Percentiles rank a stretch among this genome's conserved stretches.
phyloP scores from a whole-genome alignment of 176 grass and related monocot species.

The Alloteropsis semialata region DNA sequence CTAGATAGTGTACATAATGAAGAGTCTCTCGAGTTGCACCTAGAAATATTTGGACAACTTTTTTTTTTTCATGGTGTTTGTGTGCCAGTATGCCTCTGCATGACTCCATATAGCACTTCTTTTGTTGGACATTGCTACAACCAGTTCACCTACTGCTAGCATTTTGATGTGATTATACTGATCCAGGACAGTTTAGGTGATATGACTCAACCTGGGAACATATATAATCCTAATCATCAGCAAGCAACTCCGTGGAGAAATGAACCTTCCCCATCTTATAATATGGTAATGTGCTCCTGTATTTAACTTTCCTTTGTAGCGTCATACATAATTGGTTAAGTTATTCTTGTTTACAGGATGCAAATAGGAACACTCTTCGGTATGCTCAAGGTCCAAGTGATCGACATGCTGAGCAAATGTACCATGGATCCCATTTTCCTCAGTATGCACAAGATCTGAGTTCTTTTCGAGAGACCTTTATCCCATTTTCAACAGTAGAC shows the following conservation, averaged over 20 bases:
- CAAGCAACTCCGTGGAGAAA: slow-evolving; percentile 32
- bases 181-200: slow-evolving; percentile 57
- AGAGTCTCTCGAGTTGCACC: not conserved
- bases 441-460: slow-evolving; percentile 28
- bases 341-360: slow-evolving; percentile 33
- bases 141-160: not conserved
- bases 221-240: slow-evolving; percentile 42
- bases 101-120: not conserved
- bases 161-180: slow-evolving; percentile 32
- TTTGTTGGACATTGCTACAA: not conserved
- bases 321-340: slow-evolving; percentile 1
- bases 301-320: not conserved
- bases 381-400: slow-evolving; percentile 44
- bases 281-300: slow-evolving; percentile 30
- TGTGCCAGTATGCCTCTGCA: slow-evolving; percentile 16
- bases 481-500: not conserved
- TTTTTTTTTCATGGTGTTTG: not conserved
- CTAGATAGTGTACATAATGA: slow-evolving; percentile 3
- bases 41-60: not conserved
- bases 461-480: too few species aligned
- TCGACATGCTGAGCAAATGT: slow-evolving; percentile 31
- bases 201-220: slow-evolving; percentile 41
- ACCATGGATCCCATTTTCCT: slow-evolving; percentile 28
- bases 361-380: slow-evolving; percentile 34
- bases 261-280: slow-evolving; percentile 40